Evolutionary conservation across 83 land plant genomes (phyloP), one percentile per base, ranked within the genome.

Genomic region (Picea abies): DNA sequence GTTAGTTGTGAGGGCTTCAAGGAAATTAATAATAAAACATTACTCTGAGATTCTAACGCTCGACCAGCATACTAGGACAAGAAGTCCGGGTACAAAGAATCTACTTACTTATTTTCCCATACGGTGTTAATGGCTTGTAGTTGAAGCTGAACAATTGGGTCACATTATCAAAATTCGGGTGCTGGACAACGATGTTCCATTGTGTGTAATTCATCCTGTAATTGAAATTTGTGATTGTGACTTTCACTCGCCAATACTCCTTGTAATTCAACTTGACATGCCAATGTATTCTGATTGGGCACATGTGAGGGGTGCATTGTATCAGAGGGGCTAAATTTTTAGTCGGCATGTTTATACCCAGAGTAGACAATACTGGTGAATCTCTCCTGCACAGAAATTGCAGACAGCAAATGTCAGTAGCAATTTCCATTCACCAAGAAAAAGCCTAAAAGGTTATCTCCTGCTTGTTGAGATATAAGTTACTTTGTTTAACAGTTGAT

Each of bases 121-220:
- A 85, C 14, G 87, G 87, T 19, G 82, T 60, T 35, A 91, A 52
- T 15, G 86, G 67, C 67, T 85, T 83, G 84, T 91, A 87, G 67
- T 83, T 80, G 82, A 91, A 89, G 83, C 93, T 91, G 85, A 85
- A 89, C 78, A 84, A 52, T 65, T 77, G 81, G 20, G 89, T 83
- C 17, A 89, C 26, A 49, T 87, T 89, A 60, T 84, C 72, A 5
- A 89, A 80, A 69, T 87, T 84, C 22, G 93, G 91, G 77, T 91
- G 93, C 63, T 87, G 87, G 15, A 82, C 86, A 12, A 87, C 91
- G 25, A 91, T 64, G 67, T 84, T 91, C 93, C 93, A 91, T 26
- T 89, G 84, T 0, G 87, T 76, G 84, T 88, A 91, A 76, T 91
- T 91, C 85, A 79, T 87, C 16, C 77, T 61, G 61, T 82, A 86